phyloP scores from a whole-genome alignment of 2,329 filamentous ascomycete species.

The Claviceps fusiformis region DNA sequence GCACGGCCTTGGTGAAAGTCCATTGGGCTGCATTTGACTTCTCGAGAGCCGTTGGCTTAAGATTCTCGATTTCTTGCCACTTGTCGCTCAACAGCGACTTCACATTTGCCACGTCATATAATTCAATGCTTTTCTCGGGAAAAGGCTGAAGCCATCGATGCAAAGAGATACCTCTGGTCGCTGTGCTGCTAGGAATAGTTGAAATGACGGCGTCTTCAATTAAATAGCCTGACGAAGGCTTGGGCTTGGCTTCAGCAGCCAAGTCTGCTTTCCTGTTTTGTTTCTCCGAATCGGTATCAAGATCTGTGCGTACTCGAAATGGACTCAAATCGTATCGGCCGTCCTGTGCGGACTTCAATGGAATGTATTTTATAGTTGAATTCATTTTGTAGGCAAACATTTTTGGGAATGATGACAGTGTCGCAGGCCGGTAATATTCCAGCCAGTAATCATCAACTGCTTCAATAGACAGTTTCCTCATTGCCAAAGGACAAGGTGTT shows the following conservation, averaged over 20 bases:
- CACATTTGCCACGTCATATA: slow-evolving; percentile 1
- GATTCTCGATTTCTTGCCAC: slow-evolving; percentile 16
- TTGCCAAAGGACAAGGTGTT: slow-evolving; percentile 34
- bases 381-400: slow-evolving; percentile 91
- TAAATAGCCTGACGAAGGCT: slow-evolving; percentile 15
- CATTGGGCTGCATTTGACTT: slow-evolving; percentile 75
- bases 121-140: slow-evolving; percentile 19
- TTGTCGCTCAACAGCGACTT: background rate
- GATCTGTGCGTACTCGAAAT: slow-evolving; percentile 63
- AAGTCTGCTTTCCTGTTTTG: slow-evolving; percentile 54
- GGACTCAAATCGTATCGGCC: slow-evolving; percentile 75
- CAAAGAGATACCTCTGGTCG: slow-evolving; percentile 36
- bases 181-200: slow-evolving; percentile 23
- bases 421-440: slow-evolving; percentile 85
- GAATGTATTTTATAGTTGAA: slow-evolving; percentile 72
- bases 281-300: slow-evolving; percentile 46
- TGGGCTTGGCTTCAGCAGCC: slow-evolving; percentile 50
- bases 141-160: slow-evolving; percentile 48
- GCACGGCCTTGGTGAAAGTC: slow-evolving; percentile 76
- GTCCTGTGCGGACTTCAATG: slow-evolving; percentile 57
- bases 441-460: slow-evolving; percentile 92
- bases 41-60: slow-evolving; percentile 49
- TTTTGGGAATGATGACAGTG: slow-evolving; percentile 78
- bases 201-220: slow-evolving; percentile 29
- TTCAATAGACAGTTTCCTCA: slow-evolving; percentile 32